Base-by-base conservation (phyloP, 2,329 filamentous ascomycete genomes). In the Scleromitrula shiraiana region DNA sequence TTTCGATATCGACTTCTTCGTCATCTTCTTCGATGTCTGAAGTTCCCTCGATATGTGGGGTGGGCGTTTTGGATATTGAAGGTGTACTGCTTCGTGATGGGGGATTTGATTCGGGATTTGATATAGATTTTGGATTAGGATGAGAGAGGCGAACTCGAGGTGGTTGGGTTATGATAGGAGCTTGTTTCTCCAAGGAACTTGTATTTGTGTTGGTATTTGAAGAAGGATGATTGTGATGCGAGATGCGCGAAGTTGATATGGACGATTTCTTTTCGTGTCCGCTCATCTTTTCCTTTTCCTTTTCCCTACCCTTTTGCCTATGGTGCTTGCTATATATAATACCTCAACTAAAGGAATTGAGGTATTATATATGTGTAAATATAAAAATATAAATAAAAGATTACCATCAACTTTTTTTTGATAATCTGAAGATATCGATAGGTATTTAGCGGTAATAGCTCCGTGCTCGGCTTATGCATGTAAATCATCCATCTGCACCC, bases 181-280 rank as follows among this genome's bases (percentile, higher is more conserved):
- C 19, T 17, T 36, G 33, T 36, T 36, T 36, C 19, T 36, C 33
- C n/a, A n/a, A n/a, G n/a, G 33, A 36, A 19, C 33, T 36, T 17
- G 33, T 20, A 36, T 9, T 17, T 7, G 33, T n/a, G 33, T 36
- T n/a, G 33, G 15, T 32, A n/a, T n/a, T n/a, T n/a, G n/a, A n/a
- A n/a, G n/a, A n/a, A n/a, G n/a, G 29, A 15, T 17, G 17, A 36
- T 19, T 36, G 33, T 17, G 33, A 20, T 36, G 33, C 19, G 33
- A 17, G 3, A 17, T 19, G 17, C 10, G 26, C 6, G 26, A 35
- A n/a, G 32, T 17, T 2, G 33, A 36, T 17, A 19, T 17, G 33
- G 33, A 36, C 15, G 17, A n/a, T 42, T 32, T 42, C 40, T 42
- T 42, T n/a, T 42, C 40, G 24, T 42, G 40, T 8, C 40, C 40